A percentile compares a stretch with the other conserved stretches of the same genome.
These are phyloP conservation scores for Mycena citricolor DNA, from an alignment of 1,284 basidiomycete genomes.

Conservation along the genomic window DNA sequence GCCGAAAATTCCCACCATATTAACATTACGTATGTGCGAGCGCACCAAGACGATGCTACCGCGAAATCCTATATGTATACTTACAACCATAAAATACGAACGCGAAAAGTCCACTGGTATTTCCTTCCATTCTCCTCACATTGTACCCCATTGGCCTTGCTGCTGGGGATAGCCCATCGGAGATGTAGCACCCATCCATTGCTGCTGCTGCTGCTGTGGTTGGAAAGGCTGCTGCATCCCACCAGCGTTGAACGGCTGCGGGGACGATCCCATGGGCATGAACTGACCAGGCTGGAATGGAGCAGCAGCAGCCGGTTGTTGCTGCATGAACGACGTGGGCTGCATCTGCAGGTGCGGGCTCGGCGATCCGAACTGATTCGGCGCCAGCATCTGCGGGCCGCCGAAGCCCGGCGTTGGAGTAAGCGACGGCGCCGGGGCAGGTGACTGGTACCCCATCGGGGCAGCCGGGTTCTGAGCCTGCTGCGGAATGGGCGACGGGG, in stretches of 20 bases:
- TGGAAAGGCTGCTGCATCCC: too few relatives aligned
- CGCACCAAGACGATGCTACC: too few relatives aligned
- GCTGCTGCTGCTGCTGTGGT: constrained; percentile 10
- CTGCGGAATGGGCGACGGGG: too few relatives aligned
- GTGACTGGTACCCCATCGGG: background rate
- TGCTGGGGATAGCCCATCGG: constrained; percentile 16
- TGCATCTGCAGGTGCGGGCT: constrained; percentile 15
- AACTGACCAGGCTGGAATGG: constrained; percentile 10
- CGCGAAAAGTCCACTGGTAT: background rate
- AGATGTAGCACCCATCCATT: constrained; percentile 14
- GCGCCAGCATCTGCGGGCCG: constrained; percentile 15
- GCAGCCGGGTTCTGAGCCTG: too few relatives aligned
- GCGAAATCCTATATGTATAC: background rate
- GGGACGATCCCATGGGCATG: constrained; percentile 11
- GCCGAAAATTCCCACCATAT: too few relatives aligned
- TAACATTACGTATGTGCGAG: too few relatives aligned
- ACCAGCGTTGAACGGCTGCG: too few relatives aligned
- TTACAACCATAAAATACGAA: constrained; percentile 13
- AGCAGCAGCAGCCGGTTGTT: too few relatives aligned
- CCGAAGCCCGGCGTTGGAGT: constrained; percentile 9
- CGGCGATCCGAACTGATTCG: constrained; percentile 9
- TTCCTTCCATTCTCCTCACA: constrained; percentile 1
- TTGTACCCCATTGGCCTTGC: constrained; percentile 19
- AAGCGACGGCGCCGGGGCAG: constrained; percentile 1
- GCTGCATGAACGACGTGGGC: constrained; percentile 6